These are phyloP conservation scores for Ogataea siamensis DNA, from an alignment of 805 yeast species.

Conservation along the genomic window DNA sequence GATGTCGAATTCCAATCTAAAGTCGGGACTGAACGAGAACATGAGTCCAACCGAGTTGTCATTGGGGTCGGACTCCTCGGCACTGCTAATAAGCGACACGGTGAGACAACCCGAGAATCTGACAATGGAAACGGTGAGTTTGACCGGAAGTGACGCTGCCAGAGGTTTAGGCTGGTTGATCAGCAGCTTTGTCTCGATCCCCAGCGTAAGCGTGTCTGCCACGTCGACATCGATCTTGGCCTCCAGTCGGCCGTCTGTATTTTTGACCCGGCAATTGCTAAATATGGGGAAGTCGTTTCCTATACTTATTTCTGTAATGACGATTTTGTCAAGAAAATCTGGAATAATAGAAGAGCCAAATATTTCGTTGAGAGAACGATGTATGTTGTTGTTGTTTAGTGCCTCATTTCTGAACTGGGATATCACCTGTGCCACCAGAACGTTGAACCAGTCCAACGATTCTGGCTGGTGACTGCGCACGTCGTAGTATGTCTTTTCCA, in stretches of 20 bases:
- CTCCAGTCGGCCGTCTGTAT: constrained; percentile 55
- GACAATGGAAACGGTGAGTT: constrained; percentile 80
- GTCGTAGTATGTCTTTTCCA: constrained; percentile 90
- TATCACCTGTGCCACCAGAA: constrained; percentile 85
- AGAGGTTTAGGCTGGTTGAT: constrained; percentile 80
- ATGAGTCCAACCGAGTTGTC: constrained; percentile 59
- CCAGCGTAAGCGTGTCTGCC: constrained; percentile 81
- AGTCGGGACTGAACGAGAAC: constrained; percentile 90
- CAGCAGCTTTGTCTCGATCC: constrained; percentile 75
- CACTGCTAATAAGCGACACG: constrained; percentile 53
- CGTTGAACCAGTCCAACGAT: constrained; percentile 96
- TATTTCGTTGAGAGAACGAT: constrained; percentile 71
- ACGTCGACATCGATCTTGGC: constrained; percentile 91
- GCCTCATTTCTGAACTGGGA: constrained; percentile 91
- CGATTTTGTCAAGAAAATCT: constrained; percentile 73
- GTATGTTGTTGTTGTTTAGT: constrained; percentile 74
- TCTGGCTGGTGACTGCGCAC: constrained; percentile 86
- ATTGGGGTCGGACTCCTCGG: constrained; percentile 11
- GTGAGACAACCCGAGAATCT: constrained; percentile 88
- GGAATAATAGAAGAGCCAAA: constrained; percentile 66
- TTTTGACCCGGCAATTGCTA: constrained; percentile 80
- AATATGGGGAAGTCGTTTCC: constrained; percentile 96
- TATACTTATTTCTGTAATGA: constrained; percentile 82
- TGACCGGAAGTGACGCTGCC: constrained; percentile 85
- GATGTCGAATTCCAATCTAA: constrained; percentile 83